Conservation (phyloP, 2,329 filamentous ascomycete genomes). For the Hirsutella thompsonii region DNA sequence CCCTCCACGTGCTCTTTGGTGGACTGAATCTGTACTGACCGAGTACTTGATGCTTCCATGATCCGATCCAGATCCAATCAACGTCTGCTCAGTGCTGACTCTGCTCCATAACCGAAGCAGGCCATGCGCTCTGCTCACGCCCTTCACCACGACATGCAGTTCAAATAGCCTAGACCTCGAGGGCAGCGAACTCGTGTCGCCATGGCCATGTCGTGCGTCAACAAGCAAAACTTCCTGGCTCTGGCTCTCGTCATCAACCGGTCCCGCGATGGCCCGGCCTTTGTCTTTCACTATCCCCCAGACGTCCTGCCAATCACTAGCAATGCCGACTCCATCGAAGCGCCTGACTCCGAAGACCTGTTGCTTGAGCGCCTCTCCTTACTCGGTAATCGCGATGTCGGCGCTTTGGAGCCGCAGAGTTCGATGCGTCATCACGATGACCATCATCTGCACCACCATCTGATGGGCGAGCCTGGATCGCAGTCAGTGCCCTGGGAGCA, state of each 20-base stretch:
- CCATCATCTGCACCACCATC: conserved; percentile 36
- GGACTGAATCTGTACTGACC: no score
- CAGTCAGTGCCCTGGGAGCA: conserved; percentile 57
- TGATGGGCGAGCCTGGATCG: conserved; percentile 40
- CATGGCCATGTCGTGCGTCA: conserved; percentile 34
- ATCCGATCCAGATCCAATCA: no score
- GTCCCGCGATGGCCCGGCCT: conserved; percentile 64
- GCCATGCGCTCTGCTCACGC: no score
- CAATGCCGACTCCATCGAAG: conserved; percentile 18
- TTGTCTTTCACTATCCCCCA: conserved; percentile 85
- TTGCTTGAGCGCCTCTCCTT: conserved; percentile 33
- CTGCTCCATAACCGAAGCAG: no score
- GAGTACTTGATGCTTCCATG: no score
- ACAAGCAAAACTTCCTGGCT: conserved; percentile 47
- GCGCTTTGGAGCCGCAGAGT: conserved; percentile 24
- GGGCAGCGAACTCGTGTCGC: background rate
- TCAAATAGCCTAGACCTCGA: no score
- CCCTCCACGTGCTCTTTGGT: no score
- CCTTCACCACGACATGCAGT: no score
- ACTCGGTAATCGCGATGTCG: conserved; percentile 17
- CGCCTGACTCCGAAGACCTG: conserved; percentile 35
- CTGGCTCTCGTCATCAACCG: conserved; percentile 63
- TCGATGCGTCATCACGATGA: conserved; percentile 39
- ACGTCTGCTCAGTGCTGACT: no score
- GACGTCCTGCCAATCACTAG: conserved; percentile 26